Conservation (phyloP, 2,329 filamentous ascomycete genomes). For the Apiospora koreana region DNA sequence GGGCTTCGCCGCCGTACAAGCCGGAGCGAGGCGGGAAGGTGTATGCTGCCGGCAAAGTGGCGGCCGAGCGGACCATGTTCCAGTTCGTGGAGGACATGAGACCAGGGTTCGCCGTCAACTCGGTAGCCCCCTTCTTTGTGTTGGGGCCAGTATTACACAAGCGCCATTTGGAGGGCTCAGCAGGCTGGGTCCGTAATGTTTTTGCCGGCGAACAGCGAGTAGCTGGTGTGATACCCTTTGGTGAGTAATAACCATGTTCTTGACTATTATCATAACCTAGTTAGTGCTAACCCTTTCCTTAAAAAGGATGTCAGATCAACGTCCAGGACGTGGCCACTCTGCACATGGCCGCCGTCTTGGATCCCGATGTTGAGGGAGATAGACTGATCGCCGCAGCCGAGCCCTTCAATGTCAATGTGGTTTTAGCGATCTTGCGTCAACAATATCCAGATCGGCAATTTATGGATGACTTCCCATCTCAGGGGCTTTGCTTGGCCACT, state of each 20-base stretch:
- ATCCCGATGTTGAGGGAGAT: not conserved
- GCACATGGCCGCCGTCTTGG: conserved; percentile 10
- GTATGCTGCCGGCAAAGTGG: conserved; percentile 34
- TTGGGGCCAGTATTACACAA: conserved; percentile 9
- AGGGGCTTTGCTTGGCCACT: not conserved
- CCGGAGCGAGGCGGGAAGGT: conserved; percentile 15
- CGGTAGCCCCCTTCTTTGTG: not conserved
- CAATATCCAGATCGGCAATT: not conserved
- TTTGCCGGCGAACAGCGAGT: not conserved
- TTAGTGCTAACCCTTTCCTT: not conserved
- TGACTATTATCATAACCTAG: too few relatives aligned
- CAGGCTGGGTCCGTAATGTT: not conserved
- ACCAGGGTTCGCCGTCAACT: not conserved
- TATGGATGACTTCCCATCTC: not conserved
- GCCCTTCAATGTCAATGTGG: conserved; percentile 11
- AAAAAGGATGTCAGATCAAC: not conserved
- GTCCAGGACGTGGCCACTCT: conserved; percentile 12
- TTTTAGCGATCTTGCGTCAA: not conserved
- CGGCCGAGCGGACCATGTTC: conserved; percentile 33
- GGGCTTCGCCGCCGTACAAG: conserved; percentile 26
- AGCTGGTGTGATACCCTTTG: not conserved
- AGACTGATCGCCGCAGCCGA: conserved; percentile 9
- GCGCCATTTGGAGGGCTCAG: conserved; percentile 18
- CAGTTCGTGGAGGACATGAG: conserved; percentile 25
- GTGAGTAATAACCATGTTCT: not conserved